Base-by-base conservation (phyloP, 768 basidiomycete species). In the Phaffia tasmanica region DNA sequence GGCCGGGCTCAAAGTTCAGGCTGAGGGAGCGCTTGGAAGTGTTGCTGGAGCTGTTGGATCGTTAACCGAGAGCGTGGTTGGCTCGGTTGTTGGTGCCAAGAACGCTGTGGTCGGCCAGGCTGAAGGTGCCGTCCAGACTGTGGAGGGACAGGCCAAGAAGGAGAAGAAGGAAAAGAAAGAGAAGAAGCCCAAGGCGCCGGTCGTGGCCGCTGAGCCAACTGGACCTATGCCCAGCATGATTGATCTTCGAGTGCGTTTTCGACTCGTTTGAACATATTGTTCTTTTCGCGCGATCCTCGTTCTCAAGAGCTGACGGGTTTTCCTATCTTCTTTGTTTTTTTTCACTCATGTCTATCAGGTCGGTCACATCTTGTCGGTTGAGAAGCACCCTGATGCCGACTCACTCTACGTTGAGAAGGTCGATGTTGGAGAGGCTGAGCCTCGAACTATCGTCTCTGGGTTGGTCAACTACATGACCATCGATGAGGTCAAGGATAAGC, bases 331-430 rank as follows among this genome's bases (percentile, higher is more conserved):
- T 47, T 62, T n/a, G 19, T 47, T 18, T 30, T 16, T 3, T 16
- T 3, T 32, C 30, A 2, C 14, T 2, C 49, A 1, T 53, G 6
- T 53, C 21, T 25, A 16, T n/a, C n/a, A 64, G 63, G 63, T 65
- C 57, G 64, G 64, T 23, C 64, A 65, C 57, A 65, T 65, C 48
- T 58, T 65, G 27, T 59, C 57, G 94, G 94, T 98, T 72, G 85
- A 84, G 78, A 89, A 88, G 73, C 95, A 99, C 74, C 94, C 95
- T 19, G 95, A 99, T 73, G 95, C 95, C 2, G 95, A 98, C 73
- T 85, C 89, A 59, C 82, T 99, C n/a, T 99, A 98, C 74, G 83
- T 98, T 69, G 94, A 98, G 88, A 85, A 92, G 87, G 94, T 98
- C 70, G 92, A 99, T 75, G 78, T 98, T 57, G 95, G 92, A 64